Evolutionary conservation across 2,329 filamentous ascomycete species (phyloP).

Genomic region (Ascochyta fabae): DNA sequence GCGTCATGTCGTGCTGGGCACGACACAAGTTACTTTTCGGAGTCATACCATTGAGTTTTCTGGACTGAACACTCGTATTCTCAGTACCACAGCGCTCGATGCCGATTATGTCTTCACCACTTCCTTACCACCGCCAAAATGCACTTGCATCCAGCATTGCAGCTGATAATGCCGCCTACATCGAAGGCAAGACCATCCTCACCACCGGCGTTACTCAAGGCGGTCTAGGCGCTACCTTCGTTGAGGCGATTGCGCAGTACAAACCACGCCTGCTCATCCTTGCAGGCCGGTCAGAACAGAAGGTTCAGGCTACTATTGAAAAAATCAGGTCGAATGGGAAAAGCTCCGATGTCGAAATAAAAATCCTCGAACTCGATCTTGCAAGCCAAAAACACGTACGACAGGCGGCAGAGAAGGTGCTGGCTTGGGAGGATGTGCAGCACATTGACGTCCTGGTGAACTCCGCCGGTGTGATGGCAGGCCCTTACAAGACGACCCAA

Average conservation of each 20-base stretch:
- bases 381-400: conserved; percentile 44
- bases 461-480: conserved; percentile 51
- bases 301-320: conserved; percentile 49
- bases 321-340: conserved; percentile 37
- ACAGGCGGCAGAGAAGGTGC: conserved; percentile 42
- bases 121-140: conserved; percentile 32
- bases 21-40: background rate
- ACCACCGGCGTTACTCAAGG: conserved; percentile 42
- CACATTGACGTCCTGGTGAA: conserved; percentile 54
- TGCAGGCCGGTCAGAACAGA: conserved; percentile 52
- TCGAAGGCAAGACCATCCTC: conserved; percentile 55
- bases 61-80: background rate
- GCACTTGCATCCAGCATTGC: conserved; percentile 46
- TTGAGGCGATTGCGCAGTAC: conserved; percentile 37
- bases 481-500: conserved; percentile 30
- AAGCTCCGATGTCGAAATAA: conserved; percentile 45
- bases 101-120: conserved; percentile 16
- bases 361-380: conserved; percentile 46
- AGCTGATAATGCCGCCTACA: conserved; percentile 48
- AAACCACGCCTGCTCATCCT: conserved; percentile 39
- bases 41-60: too few relatives aligned
- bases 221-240: conserved; percentile 39
- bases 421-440: conserved; percentile 32
- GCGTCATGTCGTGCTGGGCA: background rate
- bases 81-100: background rate